These are phyloP conservation scores for Paramyrothecium roridum DNA, from an alignment of 2,329 filamentous ascomycete species.

Conservation along the genomic window DNA sequence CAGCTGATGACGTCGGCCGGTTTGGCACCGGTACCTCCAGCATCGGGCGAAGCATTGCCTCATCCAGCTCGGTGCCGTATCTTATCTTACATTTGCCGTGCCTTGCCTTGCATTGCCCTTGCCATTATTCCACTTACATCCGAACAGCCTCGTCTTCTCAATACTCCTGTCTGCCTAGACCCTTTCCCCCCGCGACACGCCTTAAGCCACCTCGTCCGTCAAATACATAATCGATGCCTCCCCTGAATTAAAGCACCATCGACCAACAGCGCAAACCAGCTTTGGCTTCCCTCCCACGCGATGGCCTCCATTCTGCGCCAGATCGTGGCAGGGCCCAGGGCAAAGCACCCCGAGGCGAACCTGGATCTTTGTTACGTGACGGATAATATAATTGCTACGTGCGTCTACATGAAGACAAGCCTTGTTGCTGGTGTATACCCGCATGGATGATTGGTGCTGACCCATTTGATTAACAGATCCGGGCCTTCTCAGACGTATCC, in stretches of 20 bases:
- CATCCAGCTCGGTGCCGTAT: no score
- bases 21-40: neutral
- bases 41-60: no score
- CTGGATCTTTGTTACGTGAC: conserved; percentile 97
- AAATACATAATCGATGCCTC: no score
- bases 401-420: conserved; percentile 15
- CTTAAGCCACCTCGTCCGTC: no score
- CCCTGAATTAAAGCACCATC: no score
- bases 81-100: no score
- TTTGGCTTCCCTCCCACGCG: neutral
- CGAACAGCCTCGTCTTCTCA: no score
- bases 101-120: no score
- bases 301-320: conserved; percentile 82
- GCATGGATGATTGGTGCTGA: conserved; percentile 1
- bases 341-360: conserved; percentile 79
- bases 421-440: neutral
- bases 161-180: no score
- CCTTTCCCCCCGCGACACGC: no score
- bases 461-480: conserved; percentile 57
- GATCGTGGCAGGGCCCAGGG: conserved; percentile 84
- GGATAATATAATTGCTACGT: conserved; percentile 67
- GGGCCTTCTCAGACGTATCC: conserved; percentile 88
- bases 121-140: no score
- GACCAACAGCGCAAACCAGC: neutral
- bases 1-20: conserved; percentile 3